Conservation (phyloP, 768 basidiomycete genomes). For the Boletus huronensis region DNA sequence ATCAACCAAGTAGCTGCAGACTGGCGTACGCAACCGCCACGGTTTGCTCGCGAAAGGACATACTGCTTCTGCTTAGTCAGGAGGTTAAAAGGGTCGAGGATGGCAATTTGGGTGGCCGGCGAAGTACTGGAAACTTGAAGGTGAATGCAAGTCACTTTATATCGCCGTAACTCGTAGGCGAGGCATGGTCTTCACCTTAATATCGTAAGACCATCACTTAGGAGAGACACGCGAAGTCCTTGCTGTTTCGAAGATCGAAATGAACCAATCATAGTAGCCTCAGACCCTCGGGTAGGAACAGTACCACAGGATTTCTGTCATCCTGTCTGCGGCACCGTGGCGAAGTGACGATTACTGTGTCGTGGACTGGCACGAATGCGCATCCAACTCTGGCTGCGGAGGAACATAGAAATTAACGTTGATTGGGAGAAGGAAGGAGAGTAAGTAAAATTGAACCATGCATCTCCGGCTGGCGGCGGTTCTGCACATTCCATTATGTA, state of each 20-base stretch:
- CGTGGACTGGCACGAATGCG: background rate
- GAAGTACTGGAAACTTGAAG: background rate
- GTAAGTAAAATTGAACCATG: background rate
- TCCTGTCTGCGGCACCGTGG: slow-evolving; percentile 3
- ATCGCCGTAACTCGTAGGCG: slow-evolving; percentile 8
- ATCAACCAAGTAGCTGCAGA: background rate
- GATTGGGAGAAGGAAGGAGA: background rate
- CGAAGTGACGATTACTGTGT: background rate
- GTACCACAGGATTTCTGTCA: background rate
- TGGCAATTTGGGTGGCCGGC: background rate
- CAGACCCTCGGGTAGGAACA: slow-evolving; percentile 1
- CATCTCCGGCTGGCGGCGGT: background rate
- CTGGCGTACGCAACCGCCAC: slow-evolving; percentile 27
- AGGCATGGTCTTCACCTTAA: slow-evolving; percentile 9
- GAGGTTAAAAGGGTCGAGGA: background rate
- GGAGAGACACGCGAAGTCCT: slow-evolving; percentile 17
- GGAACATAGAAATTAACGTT: background rate
- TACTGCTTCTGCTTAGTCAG: slow-evolving; percentile 7
- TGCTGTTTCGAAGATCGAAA: slow-evolving; percentile 17
- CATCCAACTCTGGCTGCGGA: background rate
- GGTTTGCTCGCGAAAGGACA: slow-evolving; percentile 14
- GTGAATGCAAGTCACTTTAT: slow-evolving; percentile 11
- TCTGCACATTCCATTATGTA: background rate
- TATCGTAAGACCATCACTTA: background rate
- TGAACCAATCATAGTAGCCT: slow-evolving; percentile 20